A percentile compares a stretch with the other conserved stretches of the same genome.
phyloP scores from a whole-genome alignment of 208 protist species.

The Trypanosoma brucei region DNA sequence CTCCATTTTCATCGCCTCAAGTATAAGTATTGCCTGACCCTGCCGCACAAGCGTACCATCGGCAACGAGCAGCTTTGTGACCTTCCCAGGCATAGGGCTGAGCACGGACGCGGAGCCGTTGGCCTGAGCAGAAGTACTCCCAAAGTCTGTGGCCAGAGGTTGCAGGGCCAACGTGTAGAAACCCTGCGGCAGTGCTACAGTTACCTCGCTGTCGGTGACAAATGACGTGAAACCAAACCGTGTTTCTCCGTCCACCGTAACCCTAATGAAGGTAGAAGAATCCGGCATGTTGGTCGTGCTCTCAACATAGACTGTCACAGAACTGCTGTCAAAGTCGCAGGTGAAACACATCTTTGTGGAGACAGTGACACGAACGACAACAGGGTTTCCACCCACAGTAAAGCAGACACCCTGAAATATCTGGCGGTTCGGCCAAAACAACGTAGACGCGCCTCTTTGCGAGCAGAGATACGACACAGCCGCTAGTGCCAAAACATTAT shows the following conservation, averaged over 20 bases:
- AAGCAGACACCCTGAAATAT: conserved; percentile 27
- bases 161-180: conserved; percentile 19
- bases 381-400: conserved; percentile 18
- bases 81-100: conserved; percentile 92
- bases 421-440: conserved; percentile 38
- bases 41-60: conserved; percentile 77
- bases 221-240: conserved; percentile 21
- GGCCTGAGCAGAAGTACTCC: conserved; percentile 38
- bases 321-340: conserved; percentile 7
- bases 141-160: conserved; percentile 33
- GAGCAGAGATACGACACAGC: conserved; percentile 24
- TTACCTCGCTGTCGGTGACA: conserved; percentile 17
- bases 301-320: conserved; percentile 2
- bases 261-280: conserved; percentile 15
- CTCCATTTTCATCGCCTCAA: conserved; percentile 98
- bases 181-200: conserved; percentile 18
- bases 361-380: conserved; percentile 32
- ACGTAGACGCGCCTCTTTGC: conserved; percentile 8
- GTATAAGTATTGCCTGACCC: conserved; percentile 81
- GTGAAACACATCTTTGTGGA: conserved; percentile 4
- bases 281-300: background rate
- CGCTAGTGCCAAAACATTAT: conserved; percentile 19
- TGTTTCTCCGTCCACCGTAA: conserved; percentile 29
- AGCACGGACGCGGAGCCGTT: conserved; percentile 73
- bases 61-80: conserved; percentile 77